These are phyloP conservation scores for Prillingera fragicola DNA, from an alignment of 1,284 basidiomycete genomes.

Conservation along the genomic window DNA sequence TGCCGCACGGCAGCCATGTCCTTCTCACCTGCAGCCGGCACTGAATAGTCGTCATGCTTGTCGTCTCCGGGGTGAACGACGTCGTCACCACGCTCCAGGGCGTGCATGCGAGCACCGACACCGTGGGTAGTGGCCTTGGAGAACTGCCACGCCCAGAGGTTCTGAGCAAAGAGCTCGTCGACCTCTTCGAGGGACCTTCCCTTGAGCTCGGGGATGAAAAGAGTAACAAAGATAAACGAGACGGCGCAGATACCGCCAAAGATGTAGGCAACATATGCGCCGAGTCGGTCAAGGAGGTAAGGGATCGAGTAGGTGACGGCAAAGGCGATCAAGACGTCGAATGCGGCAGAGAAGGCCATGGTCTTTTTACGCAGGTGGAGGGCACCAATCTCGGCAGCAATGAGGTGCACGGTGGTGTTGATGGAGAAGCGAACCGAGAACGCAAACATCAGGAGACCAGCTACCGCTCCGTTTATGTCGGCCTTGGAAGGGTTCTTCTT, in stretches of 20 bases:
- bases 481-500: conserved; percentile 4
- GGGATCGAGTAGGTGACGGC: conserved; percentile 9
- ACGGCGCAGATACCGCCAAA: conserved; percentile 22
- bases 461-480: conserved; percentile 4
- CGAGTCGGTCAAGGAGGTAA: conserved; percentile 11
- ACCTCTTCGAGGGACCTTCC: not conserved
- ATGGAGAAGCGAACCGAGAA: conserved; percentile 10
- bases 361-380: conserved; percentile 15
- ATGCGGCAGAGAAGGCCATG: conserved; percentile 10
- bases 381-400: conserved; percentile 16
- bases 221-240: conserved; percentile 7
- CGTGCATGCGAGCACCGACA: not conserved
- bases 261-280: conserved; percentile 12
- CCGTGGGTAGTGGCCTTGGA: not conserved
- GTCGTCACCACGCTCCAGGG: not conserved
- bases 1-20: too few species aligned
- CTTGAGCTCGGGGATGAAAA: conserved; percentile 1
- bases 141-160: not conserved
- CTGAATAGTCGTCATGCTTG: too few species aligned
- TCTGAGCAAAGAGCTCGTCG: not conserved
- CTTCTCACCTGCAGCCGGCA: too few species aligned
- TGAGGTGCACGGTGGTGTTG: conserved; percentile 16
- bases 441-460: conserved; percentile 9
- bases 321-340: conserved; percentile 14
- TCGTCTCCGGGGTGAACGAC: too few species aligned